Conservation (phyloP, 108 stramenopile species). For the Nannochloropsis gaditana region DNA sequence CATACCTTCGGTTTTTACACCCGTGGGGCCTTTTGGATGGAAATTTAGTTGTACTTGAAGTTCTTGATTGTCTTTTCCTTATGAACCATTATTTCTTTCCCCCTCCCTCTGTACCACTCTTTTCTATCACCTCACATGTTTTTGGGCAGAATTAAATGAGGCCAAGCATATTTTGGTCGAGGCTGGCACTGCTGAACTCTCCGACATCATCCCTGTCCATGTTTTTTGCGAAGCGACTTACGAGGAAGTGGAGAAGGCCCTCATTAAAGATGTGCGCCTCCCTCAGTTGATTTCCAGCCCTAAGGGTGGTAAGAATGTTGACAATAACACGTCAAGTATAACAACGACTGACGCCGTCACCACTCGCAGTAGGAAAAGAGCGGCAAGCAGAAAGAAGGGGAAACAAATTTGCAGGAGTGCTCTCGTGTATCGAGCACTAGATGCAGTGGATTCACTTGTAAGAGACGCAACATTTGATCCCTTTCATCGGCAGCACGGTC, state of each 20-base stretch:
- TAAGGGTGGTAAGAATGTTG: neutral
- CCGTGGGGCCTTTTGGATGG: too few species aligned
- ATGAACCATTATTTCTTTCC: neutral
- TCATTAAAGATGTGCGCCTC: neutral
- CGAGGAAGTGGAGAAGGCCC: conserved; percentile 6
- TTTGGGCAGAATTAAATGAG: neutral
- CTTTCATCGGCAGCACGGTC: neutral
- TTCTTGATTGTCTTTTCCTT: too few species aligned
- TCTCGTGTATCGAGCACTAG: neutral
- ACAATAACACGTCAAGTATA: neutral
- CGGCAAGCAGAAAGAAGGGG: neutral
- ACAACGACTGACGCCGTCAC: neutral
- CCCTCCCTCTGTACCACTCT: neutral
- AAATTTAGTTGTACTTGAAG: too few species aligned
- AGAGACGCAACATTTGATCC: neutral
- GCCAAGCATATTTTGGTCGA: neutral
- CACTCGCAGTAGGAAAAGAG: neutral
- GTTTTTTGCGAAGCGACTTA: neutral
- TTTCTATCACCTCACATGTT: neutral
- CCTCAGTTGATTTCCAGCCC: neutral
- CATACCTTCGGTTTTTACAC: too few species aligned
- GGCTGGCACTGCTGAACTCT: neutral
- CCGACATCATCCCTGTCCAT: neutral
- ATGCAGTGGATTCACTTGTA: neutral
- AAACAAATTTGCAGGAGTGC: neutral